Evolutionary conservation across 2,329 filamentous ascomycete species (phyloP).

Genomic region (Fusarium tricinctum): DNA sequence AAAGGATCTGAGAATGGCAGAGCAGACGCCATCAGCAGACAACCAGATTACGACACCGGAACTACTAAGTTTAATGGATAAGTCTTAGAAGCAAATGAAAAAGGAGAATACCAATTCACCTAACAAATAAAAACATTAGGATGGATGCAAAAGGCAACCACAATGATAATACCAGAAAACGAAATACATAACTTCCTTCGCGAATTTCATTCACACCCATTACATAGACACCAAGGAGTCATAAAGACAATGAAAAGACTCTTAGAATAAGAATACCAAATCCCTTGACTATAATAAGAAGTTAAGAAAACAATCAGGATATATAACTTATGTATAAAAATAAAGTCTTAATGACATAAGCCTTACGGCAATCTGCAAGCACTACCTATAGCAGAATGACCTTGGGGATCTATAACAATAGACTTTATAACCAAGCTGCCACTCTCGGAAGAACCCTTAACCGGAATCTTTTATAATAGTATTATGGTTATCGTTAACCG

Average conservation of each 20-base stretch:
- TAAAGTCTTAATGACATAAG: slow-evolving; percentile 9
- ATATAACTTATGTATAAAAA: slow-evolving; percentile 14
- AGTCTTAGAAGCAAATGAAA: neutral
- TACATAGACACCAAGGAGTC: neutral
- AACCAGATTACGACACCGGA: neutral
- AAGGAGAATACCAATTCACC: neutral
- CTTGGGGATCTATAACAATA: slow-evolving; percentile 28
- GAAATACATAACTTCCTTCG: neutral
- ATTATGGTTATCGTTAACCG: neutral
- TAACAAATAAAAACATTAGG: neutral
- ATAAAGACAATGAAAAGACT: neutral
- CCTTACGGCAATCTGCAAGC: slow-evolving; percentile 26
- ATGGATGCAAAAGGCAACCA: too few species aligned
- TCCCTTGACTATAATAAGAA: slow-evolving; percentile 5
- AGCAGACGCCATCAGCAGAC: neutral
- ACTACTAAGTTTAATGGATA: neutral
- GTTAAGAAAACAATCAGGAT: slow-evolving; percentile 25
- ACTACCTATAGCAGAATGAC: slow-evolving; percentile 14
- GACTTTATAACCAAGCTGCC: slow-evolving; percentile 9
- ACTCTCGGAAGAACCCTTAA: neutral
- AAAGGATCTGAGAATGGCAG: neutral
- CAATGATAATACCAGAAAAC: neutral
- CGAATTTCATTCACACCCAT: neutral
- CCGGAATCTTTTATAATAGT: slow-evolving; percentile 1
- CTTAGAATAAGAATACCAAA: neutral